phyloP scores from a whole-genome alignment of 371 early-diverging fungal genomes.

The Mortierella sp. region DNA sequence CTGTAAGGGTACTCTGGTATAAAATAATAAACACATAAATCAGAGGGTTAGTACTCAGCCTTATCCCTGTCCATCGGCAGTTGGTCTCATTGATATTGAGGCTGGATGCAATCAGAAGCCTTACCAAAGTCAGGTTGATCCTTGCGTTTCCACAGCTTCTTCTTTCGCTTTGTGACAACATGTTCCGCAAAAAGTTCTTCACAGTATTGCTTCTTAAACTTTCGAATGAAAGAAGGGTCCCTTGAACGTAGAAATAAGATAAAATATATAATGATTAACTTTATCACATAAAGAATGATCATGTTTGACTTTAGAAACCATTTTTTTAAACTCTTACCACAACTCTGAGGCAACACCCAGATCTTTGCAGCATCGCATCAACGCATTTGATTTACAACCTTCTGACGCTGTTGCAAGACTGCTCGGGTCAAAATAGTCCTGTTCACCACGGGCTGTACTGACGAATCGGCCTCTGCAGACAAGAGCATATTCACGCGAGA shows the following conservation, averaged over 20 bases:
- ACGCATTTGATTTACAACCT: conserved; percentile 94
- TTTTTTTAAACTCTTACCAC: conserved; percentile 66
- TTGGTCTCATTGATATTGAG: too few species aligned
- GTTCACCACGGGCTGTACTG: conserved; percentile 96
- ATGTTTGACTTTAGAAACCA: too few species aligned
- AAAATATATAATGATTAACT: too few species aligned
- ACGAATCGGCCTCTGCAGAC: conserved; percentile 90
- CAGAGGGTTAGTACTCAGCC: not conserved
- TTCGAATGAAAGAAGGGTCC: conserved; percentile 90
- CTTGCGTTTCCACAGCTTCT: conserved; percentile 88
- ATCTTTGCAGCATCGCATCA: conserved; percentile 98
- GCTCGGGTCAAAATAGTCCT: conserved; percentile 85
- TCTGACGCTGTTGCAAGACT: conserved; percentile 91
- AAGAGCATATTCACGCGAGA: conserved; percentile 94
- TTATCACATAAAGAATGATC: not conserved
- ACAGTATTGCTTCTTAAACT: conserved; percentile 86
- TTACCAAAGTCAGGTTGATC: conserved; percentile 59
- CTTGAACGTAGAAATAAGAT: conserved; percentile 30
- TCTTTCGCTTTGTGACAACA: conserved; percentile 76
- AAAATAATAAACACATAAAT: not conserved
- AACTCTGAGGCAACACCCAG: conserved; percentile 94
- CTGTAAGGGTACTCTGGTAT: conserved; percentile 33
- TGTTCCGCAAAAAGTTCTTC: conserved; percentile 85
- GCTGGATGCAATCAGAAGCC: not conserved
- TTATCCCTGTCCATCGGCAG: too few species aligned